Evolutionary conservation across 345 rosid species (phyloP).

Genomic region (Capsella bursapastoris): DNA sequence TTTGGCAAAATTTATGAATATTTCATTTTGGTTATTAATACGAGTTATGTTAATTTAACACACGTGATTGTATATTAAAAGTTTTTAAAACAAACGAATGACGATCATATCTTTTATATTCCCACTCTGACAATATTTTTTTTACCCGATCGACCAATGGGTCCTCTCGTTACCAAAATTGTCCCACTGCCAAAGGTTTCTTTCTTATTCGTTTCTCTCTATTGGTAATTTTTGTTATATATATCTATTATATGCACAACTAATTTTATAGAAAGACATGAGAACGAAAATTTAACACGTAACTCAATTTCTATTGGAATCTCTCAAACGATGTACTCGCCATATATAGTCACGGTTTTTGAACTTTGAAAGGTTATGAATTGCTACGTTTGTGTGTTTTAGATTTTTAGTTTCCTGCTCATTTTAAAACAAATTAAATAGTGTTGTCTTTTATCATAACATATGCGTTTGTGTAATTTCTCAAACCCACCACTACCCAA

Average conservation of each 20-base stretch:
- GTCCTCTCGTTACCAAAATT: slow-evolving; percentile 40
- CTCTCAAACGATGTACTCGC: not conserved
- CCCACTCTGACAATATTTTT: slow-evolving; percentile 45
- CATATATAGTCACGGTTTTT: not conserved
- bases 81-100: slow-evolving; percentile 27
- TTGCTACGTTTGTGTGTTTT: not conserved
- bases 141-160: slow-evolving; percentile 41
- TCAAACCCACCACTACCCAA: slow-evolving; percentile 19
- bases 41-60: slow-evolving; percentile 28
- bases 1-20: not conserved
- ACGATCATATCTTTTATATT: slow-evolving; percentile 42
- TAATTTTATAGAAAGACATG: too few species aligned
- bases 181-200: slow-evolving; percentile 34
- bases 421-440: too few species aligned
- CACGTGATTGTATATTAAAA: slow-evolving; percentile 41
- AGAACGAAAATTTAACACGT: too few species aligned
- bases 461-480: not conserved
- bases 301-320: not conserved
- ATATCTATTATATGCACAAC: not conserved
- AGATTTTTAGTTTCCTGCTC: too few species aligned
- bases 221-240: not conserved
- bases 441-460: too few species aligned
- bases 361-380: not conserved
- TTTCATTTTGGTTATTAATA: slow-evolving; percentile 20
- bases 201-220: slow-evolving; percentile 2